Base-by-base conservation (phyloP, 331 rosid genomes). In the Quercus tomentella region DNA sequence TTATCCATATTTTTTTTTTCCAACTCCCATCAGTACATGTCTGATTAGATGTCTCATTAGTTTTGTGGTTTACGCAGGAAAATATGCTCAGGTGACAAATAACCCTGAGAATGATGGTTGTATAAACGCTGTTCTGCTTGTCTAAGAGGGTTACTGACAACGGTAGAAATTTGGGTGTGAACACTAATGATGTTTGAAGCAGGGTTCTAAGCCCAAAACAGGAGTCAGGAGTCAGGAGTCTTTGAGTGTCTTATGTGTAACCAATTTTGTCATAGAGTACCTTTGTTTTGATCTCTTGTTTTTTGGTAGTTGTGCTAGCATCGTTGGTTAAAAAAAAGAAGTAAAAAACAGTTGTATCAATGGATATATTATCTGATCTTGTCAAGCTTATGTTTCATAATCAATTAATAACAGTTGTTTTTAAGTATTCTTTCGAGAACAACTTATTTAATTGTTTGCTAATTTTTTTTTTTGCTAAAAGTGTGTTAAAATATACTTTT, bases 91-190 rank as follows among this genome's bases (percentile, higher is more conserved):
- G 85, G 97, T 94, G 76, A 92, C 97, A 1, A 94, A 94, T 78
- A 90, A 94, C 77, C 97, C 97, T 4, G 97, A 94, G 85, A 94
- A 91, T 21, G 98, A 94, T 56, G 97, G 98, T 23, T 94, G 97
- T 67, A 90, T 92, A 79, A 91, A 94, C 74, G 97, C 88, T 30
- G 96, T 90, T 77, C 79, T 94, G 81, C 98, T 94, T 43, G 98
- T 94, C 49, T 94, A 84, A 87, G 72, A 67, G 49, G 45, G 70
- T 15, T 28, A 63, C 43, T 28, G 22, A 28, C 43, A 28, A 16
- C 2, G 30, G 70, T 9, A 23, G 67, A 1, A 45, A 63, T 11
- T 26, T 62, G 30, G 43, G 11, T 16, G 70, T 5, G 43, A 63
- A 63, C 41, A 28, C 21, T 4, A 0, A 15, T 45, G 69, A 26